Evolutionary conservation across 2,329 filamentous ascomycete species (phyloP).

Genomic region (Daldinia eschscholtzii): DNA sequence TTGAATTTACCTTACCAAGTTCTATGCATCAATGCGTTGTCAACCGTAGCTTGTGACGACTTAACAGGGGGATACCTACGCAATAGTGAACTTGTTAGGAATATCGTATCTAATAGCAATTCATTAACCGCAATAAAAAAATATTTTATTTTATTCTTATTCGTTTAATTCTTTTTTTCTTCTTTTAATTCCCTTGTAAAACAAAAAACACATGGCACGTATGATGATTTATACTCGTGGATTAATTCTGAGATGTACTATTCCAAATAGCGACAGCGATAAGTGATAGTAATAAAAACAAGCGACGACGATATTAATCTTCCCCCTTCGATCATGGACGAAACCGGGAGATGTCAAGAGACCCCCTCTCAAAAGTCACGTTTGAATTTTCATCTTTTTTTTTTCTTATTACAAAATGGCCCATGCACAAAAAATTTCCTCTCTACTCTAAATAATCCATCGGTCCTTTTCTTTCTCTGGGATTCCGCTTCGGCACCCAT

Average conservation of each 20-base stretch:
- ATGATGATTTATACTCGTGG: not conserved
- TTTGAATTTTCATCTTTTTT: not conserved
- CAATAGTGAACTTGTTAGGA: constrained; percentile 8
- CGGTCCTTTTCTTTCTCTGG: constrained; percentile 40
- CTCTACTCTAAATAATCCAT: constrained; percentile 18
- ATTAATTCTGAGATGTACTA: constrained; percentile 11
- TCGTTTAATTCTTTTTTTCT: not conserved
- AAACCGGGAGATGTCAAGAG: constrained; percentile 3
- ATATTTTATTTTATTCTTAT: not conserved
- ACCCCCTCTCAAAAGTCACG: not conserved
- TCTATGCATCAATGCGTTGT: constrained; percentile 44
- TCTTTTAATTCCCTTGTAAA: not conserved
- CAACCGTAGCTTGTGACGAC: constrained; percentile 42
- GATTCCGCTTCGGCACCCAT: constrained; percentile 36
- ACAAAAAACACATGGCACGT: not conserved
- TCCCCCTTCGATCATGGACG: constrained; percentile 5
- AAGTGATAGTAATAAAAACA: constrained; percentile 1
- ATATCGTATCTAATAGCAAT: constrained; percentile 8
- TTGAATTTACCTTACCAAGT: constrained; percentile 34
- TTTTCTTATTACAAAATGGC: not conserved
- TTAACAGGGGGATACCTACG: constrained; percentile 31
- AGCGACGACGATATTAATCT: not conserved
- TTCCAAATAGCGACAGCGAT: constrained; percentile 6
- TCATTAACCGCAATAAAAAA: not conserved
- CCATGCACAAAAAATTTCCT: constrained; percentile 8